Evolutionary conservation across 345 rosid genomes (phyloP), one percentile per base, ranked within the genome.

Genomic region (Carallia pectinifolia): DNA sequence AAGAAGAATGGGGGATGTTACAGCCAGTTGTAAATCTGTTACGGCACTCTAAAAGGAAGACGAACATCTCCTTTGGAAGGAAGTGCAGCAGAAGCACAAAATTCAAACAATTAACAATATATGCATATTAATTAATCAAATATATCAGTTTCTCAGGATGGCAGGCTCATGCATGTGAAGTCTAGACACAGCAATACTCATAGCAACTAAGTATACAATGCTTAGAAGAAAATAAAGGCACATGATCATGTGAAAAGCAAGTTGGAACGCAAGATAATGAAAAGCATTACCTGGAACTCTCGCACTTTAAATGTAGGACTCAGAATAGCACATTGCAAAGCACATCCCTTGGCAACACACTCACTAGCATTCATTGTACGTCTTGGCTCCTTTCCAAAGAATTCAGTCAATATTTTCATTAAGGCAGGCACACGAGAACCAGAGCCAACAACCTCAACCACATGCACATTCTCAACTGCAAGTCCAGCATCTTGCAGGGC

Each of bases 241-340:
- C 15, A 27, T 56, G 60, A 27, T 8, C 60, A 13, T 36, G 27
- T 18, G 18, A 44, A 16, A 62, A 31, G 18, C 5, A 36, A 47
- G 53, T 7, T 13, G 40, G 7, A 38, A 38, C 10, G 50, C 50
- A 44, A 44, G 19, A 18, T 27, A 48, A 9, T 12, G 2, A 56
- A 27, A 6, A 1, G 62, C 16, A 59, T 70, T 62, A 93, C 98
- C 97, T 93, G 93, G 69, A 89, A 93, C 53, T 93, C 98, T 13
- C 95, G 81, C 61, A 93, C 98, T 86, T 89, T 89, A 58, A 93
- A 90, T 8, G 93, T 93, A 4, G 93, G 89, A 74, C 90, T 85
- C 55, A 88, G 88, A 87, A 88, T 86, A 66, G 93, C 90, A 72
- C 93, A 86, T 53, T 88, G 90, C 69, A 88, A 85, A 48, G 93